Percentiles rank a stretch among this genome's conserved stretches.
These are phyloP conservation scores for Phytopythium ostracodes DNA, from an alignment of 352 stramenopile species.

Conservation along the genomic window DNA sequence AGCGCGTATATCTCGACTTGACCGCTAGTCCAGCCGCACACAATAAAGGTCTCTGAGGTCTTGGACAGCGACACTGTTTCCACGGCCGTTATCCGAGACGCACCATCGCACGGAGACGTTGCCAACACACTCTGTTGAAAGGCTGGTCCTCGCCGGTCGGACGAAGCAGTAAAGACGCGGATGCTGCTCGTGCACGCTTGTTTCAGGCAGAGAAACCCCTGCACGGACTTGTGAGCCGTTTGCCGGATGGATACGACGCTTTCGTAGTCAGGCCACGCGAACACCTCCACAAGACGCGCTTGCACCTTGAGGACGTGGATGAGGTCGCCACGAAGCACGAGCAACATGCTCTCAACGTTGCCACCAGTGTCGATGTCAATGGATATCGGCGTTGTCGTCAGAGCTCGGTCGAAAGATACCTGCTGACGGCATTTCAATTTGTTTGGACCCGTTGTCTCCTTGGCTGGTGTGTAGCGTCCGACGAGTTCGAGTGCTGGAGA, in stretches of 20 bases:
- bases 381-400: slow-evolving; percentile 28
- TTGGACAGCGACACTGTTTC: slow-evolving; percentile 17
- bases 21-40: slow-evolving; percentile 49
- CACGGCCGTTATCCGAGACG: slow-evolving; percentile 12
- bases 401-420: slow-evolving; percentile 12
- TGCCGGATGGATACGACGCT: slow-evolving; percentile 16
- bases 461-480: neutral
- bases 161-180: neutral
- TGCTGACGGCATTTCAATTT: neutral
- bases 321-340: slow-evolving; percentile 44
- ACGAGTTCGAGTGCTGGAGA: neutral
- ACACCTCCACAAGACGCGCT: slow-evolving; percentile 28
- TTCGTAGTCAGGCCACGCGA: slow-evolving; percentile 13
- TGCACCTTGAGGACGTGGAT: slow-evolving; percentile 75
- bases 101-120: neutral
- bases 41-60: slow-evolving; percentile 15
- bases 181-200: neutral
- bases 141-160: neutral
- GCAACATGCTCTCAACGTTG: slow-evolving; percentile 44
- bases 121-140: neutral
- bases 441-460: neutral
- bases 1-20: slow-evolving; percentile 39
- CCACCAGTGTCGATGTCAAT: slow-evolving; percentile 47
- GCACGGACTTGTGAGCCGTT: neutral
- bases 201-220: neutral